Evolutionary conservation across 371 early-diverging fungal genomes (phyloP).

Genomic region (Batkoa obscura): DNA sequence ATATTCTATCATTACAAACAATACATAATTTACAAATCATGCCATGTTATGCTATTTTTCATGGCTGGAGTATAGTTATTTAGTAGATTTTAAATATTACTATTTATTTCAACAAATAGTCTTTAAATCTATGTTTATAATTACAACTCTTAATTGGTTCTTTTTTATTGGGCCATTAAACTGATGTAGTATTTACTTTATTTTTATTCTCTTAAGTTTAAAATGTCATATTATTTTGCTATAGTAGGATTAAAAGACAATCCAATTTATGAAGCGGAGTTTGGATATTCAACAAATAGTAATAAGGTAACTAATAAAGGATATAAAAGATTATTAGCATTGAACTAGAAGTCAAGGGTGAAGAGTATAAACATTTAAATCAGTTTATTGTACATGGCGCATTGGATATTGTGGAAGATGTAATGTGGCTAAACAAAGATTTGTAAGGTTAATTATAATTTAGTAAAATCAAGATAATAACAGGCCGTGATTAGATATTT

Average conservation of each 20-base stretch:
- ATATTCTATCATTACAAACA: too few species aligned
- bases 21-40: too few species aligned
- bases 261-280: slow-evolving; percentile 85
- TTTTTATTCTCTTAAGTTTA: too few species aligned
- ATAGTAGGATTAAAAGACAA: slow-evolving; percentile 84
- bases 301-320: not conserved
- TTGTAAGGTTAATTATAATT: slow-evolving; percentile 25
- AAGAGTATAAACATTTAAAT: slow-evolving; percentile 76
- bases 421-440: slow-evolving; percentile 61
- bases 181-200: too few species aligned
- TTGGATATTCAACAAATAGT: slow-evolving; percentile 15
- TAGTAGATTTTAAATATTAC: too few species aligned
- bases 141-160: too few species aligned
- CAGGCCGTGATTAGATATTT: slow-evolving; percentile 42
- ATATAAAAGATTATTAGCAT: not conserved
- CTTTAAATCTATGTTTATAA: too few species aligned
- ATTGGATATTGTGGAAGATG: slow-evolving; percentile 86
- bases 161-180: too few species aligned
- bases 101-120: too few species aligned
- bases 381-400: slow-evolving; percentile 92
- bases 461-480: not conserved
- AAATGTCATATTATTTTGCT: slow-evolving; percentile 61
- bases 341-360: slow-evolving; percentile 19
- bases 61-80: too few species aligned
- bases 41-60: too few species aligned